Evolutionary conservation across 352 stramenopile species (phyloP), one percentile per base, ranked within the genome.

Genomic region (Phytophthora europaea): DNA sequence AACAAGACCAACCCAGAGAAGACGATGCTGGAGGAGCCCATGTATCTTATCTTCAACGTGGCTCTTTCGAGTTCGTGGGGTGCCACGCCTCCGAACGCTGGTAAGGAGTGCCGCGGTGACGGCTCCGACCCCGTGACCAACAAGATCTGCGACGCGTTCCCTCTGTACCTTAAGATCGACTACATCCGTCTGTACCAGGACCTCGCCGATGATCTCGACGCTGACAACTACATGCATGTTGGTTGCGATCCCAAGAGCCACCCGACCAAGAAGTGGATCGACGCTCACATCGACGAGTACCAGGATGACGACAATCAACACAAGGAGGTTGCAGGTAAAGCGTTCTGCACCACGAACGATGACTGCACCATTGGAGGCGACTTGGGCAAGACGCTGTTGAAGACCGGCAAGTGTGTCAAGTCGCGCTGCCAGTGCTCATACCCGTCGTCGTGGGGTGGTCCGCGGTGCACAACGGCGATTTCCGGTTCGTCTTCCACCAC

Each of bases 1-100:
- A 72, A 73, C 23, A 75, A 70, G 45, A 84, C 59, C 56, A 93
- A 69, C 87, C 89, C 82, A 74, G 76, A 64, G 76, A 95, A 78
- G 80, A 87, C 74, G 67, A 98, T 98, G 78, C 85, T 97, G 6
- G 90, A 95, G 62, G 95, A 99, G 75, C 95, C 95, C 4, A 90
- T 88, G 43, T 98, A 98, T 65, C 52, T 99, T 3, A 97, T 99
- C 55, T 86, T 98, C 45, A 99, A 99, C 75, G 96, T 94, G 1
- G 95, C 94, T 6, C 80, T 99, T n/a, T 97, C 92, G 1, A 95
- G 82, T 22, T 94, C 90, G 1, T 87, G 80, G 80, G 72, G 75
- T 47, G 52, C 73, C 0, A 67, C 52, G 1, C 75, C 75, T 15
- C 75, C 75, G 0, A 81, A 81, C 5, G 23, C 66, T 0, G 75